phyloP scores from a whole-genome alignment of 805 yeast species.

The Saccharomyces mikatae region DNA sequence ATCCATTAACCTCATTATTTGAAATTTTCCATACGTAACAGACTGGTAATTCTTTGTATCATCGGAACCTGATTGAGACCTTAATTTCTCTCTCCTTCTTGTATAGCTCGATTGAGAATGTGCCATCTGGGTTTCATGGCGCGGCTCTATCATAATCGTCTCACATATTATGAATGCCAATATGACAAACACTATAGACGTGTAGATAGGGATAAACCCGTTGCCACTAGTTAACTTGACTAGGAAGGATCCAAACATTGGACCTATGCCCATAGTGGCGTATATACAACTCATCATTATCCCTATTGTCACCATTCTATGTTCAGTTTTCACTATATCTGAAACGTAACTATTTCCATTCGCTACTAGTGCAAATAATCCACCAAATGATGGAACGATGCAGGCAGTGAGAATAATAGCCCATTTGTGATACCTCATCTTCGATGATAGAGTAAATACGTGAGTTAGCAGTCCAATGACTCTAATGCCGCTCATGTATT shows the following conservation, averaged over 20 bases:
- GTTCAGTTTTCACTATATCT: conserved; percentile 59
- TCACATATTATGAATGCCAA: conserved; percentile 31
- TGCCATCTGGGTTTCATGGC: conserved; percentile 45
- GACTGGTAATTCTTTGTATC: neutral
- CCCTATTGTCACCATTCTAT: conserved; percentile 53
- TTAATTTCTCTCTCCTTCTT: conserved; percentile 25
- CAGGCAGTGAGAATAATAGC: conserved; percentile 38
- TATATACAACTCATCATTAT: conserved; percentile 50
- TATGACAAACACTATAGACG: conserved; percentile 24
- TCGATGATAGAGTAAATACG: conserved; percentile 27
- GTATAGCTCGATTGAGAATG: conserved; percentile 41
- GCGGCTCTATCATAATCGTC: conserved; percentile 51
- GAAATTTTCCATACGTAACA: conserved; percentile 6
- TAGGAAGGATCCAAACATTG: conserved; percentile 44
- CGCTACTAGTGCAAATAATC: conserved; percentile 46
- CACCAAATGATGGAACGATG: conserved; percentile 54
- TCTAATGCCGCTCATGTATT: conserved; percentile 25
- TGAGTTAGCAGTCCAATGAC: conserved; percentile 17
- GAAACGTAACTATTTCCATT: conserved; percentile 61
- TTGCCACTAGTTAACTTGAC: conserved; percentile 25
- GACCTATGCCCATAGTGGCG: conserved; percentile 58
- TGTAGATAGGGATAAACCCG: conserved; percentile 27
- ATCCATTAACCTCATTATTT: conserved; percentile 15
- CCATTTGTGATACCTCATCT: conserved; percentile 32
- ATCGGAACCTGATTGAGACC: neutral